Base-by-base conservation (phyloP, 495 filamentous ascomycete species). In the Penicillium taxi region DNA sequence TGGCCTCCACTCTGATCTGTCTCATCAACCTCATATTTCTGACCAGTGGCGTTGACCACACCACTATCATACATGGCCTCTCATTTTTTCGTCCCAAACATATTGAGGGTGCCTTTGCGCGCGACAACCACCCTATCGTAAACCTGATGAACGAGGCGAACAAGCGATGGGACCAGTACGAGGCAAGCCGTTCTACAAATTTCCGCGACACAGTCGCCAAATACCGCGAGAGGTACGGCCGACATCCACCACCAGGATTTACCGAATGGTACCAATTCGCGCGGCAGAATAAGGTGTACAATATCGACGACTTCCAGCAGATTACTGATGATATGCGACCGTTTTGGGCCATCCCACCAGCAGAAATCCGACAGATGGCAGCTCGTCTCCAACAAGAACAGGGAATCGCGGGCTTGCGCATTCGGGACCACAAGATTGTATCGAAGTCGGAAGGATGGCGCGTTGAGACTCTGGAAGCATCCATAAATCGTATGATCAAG, bases 171-270 rank as follows among this genome's bases (percentile, higher is more conserved):
- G 24, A 35, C 25, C 16, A 29, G 16, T 53, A 53, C 19, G 42
- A 50, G 14, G 31, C 41, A 6, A 17, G 34, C 32, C 47, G 46
- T 22, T 50, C 46, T 2, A 42, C 33, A 1, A 42, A 18, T 26
- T 67, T 86, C 26, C 58, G 63, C 28, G 60, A 76, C 17, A 72
- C 78, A 1, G 80, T 81, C 2, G 63, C 67, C 24, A 71, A 70
- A 28, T 87, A 86, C 55, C 63, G 79, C 17, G 52, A 66, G 26
- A 69, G 65, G 12, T 68, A 81, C 36, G 82, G 82, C 13, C 66
- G 82, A 5, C 80, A 85, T 45, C 82, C 82, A 2, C 82, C 82
- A 8, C 82, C 82, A 6, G 80, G 78, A 3, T 86, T 84, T 47
- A 73, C 80, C 20, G 45, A 71, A 25, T 87, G 82, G 82, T 83